These are phyloP conservation scores for Aspergillus indologenus DNA, from an alignment of 495 filamentous ascomycete genomes.

Conservation along the genomic window DNA sequence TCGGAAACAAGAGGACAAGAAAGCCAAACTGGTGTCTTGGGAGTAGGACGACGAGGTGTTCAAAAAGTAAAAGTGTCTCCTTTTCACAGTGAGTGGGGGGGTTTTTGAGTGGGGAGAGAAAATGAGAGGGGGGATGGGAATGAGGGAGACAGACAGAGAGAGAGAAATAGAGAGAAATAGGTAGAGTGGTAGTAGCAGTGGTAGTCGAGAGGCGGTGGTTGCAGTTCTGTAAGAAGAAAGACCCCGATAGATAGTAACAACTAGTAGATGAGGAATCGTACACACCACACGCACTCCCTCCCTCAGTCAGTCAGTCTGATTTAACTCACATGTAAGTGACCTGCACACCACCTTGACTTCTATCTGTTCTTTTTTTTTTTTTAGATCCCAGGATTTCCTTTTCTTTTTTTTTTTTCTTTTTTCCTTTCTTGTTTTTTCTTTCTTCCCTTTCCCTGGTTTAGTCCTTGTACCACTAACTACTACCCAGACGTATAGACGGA, in stretches of 20 bases:
- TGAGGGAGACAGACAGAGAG: background rate
- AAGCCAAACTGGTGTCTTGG: background rate
- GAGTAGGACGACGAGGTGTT: background rate
- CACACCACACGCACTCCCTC: background rate
- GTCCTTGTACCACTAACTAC: background rate
- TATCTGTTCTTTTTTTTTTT: background rate
- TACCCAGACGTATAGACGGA: background rate
- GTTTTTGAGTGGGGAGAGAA: background rate
- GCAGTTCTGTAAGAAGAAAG: background rate
- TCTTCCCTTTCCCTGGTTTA: background rate
- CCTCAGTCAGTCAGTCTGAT: too few species aligned
- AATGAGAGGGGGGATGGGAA: background rate
- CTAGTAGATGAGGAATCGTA: background rate
- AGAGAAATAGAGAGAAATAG: background rate
- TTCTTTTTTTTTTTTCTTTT: background rate
- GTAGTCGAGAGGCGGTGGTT: too few species aligned
- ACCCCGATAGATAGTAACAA: too few species aligned
- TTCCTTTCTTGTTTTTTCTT: background rate
- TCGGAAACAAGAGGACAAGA: background rate
- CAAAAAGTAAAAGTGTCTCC: background rate
- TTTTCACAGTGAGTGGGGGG: conserved; percentile 4
- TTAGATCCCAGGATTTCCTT: too few species aligned
- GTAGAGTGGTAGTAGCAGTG: too few species aligned
- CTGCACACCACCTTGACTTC: background rate
- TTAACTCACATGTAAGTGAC: background rate